phyloP scores from a whole-genome alignment of 495 filamentous ascomycete species.

The Tuber calosporum region DNA sequence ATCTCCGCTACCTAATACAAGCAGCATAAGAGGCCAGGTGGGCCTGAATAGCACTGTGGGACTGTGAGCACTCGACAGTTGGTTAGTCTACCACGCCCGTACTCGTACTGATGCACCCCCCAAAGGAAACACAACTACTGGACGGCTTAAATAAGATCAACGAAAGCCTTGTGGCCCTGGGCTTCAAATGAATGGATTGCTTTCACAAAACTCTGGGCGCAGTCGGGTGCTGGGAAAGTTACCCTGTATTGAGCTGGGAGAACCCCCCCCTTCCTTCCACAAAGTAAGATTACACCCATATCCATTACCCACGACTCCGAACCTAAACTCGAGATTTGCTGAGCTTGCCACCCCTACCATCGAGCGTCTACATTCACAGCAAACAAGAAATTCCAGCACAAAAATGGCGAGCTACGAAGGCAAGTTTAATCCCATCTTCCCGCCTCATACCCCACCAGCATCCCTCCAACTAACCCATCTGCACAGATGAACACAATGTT shows the following conservation, averaged over 20 bases:
- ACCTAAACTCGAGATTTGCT: not conserved
- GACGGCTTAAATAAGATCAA: not conserved
- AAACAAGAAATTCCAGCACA: not conserved
- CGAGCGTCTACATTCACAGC: not conserved
- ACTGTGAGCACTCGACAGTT: too few species aligned
- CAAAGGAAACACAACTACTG: not conserved
- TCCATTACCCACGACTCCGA: not conserved
- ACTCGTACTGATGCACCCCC: too few species aligned
- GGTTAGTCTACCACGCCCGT: too few species aligned
- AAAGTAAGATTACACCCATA: not conserved
- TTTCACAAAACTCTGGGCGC: not conserved
- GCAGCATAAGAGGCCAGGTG: not conserved
- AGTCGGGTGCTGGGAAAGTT: not conserved
- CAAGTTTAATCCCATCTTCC: slow-evolving; percentile 31
- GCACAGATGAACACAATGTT: slow-evolving; percentile 81
- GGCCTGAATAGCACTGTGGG: not conserved
- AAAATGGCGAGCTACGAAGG: slow-evolving; percentile 56
- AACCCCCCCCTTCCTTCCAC: not conserved
- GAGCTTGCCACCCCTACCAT: not conserved
- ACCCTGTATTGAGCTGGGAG: too few species aligned
- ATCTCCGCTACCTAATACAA: not conserved
- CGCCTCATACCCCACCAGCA: not conserved
- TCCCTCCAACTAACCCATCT: slow-evolving; percentile 7
- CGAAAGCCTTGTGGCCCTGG: not conserved
- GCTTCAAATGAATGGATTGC: not conserved